Percentiles rank a stretch among this genome's conserved stretches.
Conservation (phyloP, 306 rosid species). For the Trichosanthes truncata region DNA sequence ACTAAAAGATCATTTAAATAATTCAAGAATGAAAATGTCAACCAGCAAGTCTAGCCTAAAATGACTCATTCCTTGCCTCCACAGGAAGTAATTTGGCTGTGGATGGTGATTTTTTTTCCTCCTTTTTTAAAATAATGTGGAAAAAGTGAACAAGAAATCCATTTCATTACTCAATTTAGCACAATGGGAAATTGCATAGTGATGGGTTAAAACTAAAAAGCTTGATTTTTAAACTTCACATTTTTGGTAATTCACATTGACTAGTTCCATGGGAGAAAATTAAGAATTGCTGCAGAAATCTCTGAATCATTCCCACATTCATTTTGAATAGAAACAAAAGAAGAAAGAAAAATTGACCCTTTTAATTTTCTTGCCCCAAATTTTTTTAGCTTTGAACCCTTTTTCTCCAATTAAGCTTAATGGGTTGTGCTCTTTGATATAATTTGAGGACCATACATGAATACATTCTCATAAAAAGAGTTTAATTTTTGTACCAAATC, state of each 20-base stretch:
- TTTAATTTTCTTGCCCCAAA: neutral
- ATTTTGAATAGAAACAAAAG: neutral
- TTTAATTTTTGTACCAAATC: neutral
- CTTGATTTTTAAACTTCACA: neutral
- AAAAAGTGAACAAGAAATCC: neutral
- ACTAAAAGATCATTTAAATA: neutral
- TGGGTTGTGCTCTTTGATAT: neutral
- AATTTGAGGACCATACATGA: neutral
- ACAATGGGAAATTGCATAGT: neutral
- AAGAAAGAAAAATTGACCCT: neutral
- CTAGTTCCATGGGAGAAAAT: constrained; percentile 1
- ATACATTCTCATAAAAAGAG: neutral
- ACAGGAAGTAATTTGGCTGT: neutral
- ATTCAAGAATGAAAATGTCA: neutral
- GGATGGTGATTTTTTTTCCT: neutral
- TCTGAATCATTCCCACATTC: neutral
- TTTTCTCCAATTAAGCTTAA: neutral
- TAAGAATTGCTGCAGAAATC: neutral
- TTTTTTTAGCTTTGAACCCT: neutral
- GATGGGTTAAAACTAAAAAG: neutral
- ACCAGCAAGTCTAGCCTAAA: neutral
- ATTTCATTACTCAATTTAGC: neutral
- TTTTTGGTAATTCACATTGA: neutral
- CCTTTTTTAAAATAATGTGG: neutral
- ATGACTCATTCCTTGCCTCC: constrained; percentile 11